Percentiles rank a stretch among this genome's conserved stretches.
These are phyloP conservation scores for Salix arbutifolia DNA, from an alignment of 345 rosid genomes.

Conservation along the genomic window DNA sequence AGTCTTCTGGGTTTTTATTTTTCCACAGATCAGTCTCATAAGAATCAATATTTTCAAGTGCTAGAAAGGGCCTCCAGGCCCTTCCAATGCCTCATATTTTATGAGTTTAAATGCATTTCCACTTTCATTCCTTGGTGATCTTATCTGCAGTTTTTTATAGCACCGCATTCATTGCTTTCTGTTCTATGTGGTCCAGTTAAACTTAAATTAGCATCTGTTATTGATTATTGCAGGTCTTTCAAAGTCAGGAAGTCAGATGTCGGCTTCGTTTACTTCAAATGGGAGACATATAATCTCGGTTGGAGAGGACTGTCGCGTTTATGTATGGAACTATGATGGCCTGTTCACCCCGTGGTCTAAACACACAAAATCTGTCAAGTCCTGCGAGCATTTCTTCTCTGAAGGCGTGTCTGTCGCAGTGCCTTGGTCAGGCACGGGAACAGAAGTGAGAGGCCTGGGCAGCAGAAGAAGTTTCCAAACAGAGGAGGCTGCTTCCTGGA, in stretches of 20 bases:
- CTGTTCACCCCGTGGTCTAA: slow-evolving; percentile 32
- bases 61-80: not conserved
- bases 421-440: slow-evolving; percentile 53
- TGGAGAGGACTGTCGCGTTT: slow-evolving; percentile 67
- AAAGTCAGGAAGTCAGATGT: slow-evolving; percentile 63
- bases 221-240: slow-evolving; percentile 43
- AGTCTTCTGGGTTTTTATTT: not conserved
- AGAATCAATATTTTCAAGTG: not conserved
- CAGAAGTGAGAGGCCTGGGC: slow-evolving; percentile 6
- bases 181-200: slow-evolving; percentile 2
- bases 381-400: slow-evolving; percentile 68
- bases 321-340: slow-evolving; percentile 60
- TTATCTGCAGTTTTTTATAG: not conserved
- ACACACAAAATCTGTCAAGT: slow-evolving; percentile 37
- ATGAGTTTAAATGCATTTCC: not conserved
- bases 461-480: slow-evolving; percentile 8
- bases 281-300: slow-evolving; percentile 76
- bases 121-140: slow-evolving; percentile 1
- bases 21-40: not conserved
- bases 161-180: slow-evolving; percentile 2
- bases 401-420: slow-evolving; percentile 58
- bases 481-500: slow-evolving; percentile 17
- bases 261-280: slow-evolving; percentile 65
- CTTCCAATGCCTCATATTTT: not conserved
- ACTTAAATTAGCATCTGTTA: not conserved